Percentiles rank a stretch among this genome's conserved stretches.
These are phyloP conservation scores for Spencermartinsiella europaea DNA, from an alignment of 805 yeast genomes.

Conservation along the genomic window DNA sequence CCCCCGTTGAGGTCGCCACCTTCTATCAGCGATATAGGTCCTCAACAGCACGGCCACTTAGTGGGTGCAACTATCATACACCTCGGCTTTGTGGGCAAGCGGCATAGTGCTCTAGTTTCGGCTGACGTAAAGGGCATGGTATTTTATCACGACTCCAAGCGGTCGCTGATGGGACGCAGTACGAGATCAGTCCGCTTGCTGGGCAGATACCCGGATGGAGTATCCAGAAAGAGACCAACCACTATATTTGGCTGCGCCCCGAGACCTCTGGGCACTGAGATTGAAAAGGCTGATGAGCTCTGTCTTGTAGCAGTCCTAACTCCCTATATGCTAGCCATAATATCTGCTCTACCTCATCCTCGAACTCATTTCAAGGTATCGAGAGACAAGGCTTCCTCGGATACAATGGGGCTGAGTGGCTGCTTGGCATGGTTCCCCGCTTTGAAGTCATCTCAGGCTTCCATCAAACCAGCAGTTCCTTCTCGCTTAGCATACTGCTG, in stretches of 20 bases:
- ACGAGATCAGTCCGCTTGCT: constrained; percentile 45
- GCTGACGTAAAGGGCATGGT: constrained; percentile 55
- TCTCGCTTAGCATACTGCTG: constrained; percentile 59
- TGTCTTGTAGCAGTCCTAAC: constrained; percentile 61
- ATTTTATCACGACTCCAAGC: constrained; percentile 57
- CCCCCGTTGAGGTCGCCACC: constrained; percentile 22
- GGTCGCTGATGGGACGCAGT: constrained; percentile 49
- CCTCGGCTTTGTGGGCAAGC: constrained; percentile 43
- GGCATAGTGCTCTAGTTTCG: constrained; percentile 53
- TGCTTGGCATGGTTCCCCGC: constrained; percentile 64
- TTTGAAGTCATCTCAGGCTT: constrained; percentile 18
- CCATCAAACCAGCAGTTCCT: background rate
- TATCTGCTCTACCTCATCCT: constrained; percentile 49
- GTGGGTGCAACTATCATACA: constrained; percentile 38
- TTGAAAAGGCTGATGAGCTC: constrained; percentile 49
- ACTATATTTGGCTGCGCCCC: constrained; percentile 41
- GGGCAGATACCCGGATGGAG: constrained; percentile 40
- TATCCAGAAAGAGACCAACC: constrained; percentile 19
- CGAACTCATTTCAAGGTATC: constrained; percentile 52
- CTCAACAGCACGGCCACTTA: constrained; percentile 36
- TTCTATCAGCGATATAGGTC: constrained; percentile 8
- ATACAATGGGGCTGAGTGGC: constrained; percentile 36
- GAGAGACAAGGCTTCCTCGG: constrained; percentile 38
- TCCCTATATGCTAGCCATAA: constrained; percentile 42
- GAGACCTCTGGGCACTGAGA: constrained; percentile 57